Evolutionary conservation across 73 alveolate species (phyloP), one percentile per base, ranked within the genome.

Genomic region (Paraurostyla sp.): DNA sequence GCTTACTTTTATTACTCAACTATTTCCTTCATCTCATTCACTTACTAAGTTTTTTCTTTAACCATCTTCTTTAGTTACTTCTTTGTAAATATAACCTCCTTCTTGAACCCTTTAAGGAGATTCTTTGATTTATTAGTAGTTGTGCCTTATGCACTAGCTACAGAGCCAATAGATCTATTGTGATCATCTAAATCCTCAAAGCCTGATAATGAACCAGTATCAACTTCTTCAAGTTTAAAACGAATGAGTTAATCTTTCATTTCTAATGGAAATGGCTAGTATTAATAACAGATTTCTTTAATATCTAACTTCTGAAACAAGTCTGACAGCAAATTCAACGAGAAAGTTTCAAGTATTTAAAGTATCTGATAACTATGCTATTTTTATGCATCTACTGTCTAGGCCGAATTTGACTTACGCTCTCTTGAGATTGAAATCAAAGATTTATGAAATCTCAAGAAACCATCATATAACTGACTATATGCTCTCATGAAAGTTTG

Each of bases 161-260:
- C n/a, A n/a, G n/a, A n/a, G n/a, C n/a, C n/a, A n/a, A 32, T 16
- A 60, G 22, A 50, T 6, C 22, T 6, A 60, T 60, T 13, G 7
- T 65, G 54, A 65, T 65, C 16, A 16, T 65, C 82, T 4, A 18
- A 56, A 38, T 58, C 41, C 32, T 65, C 82, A 65, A 65, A 65
- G 32, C 82, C 82, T 15, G 59, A 35, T 32, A 65, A 22, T 38
- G 56, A 32, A 3, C 82, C 82, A 38, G 56, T 65, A 40, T 65
- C 82, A 11, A 65, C 42, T 38, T 65, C 82, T 65, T 65, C 82
- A 36, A 65, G n/a, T 30, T 65, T 65, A 40, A 65, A 65, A 15
- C 82, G 9, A 15, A 4, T 13, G 6, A 65, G 35, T 65, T 18
- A 15, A 33, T 65, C 82, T 30, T 40, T 65, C 9, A 65, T 25